Evolutionary conservation across 1,284 basidiomycete genomes (phyloP), one percentile per base, ranked within the genome.

Genomic region (Ustilago vetiveriae): DNA sequence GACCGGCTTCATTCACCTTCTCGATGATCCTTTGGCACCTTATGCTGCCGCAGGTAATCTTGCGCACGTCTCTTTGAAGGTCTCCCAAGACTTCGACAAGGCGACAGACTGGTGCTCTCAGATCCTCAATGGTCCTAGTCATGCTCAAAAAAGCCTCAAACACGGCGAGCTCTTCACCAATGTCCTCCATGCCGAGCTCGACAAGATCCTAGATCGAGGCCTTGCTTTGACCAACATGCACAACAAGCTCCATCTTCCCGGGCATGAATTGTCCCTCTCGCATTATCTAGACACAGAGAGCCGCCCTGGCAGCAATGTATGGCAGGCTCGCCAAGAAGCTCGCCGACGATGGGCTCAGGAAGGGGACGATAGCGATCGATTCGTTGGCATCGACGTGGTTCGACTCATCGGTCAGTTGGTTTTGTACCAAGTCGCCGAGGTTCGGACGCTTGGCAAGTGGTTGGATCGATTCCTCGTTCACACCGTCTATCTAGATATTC

Each of bases 401-500:
- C 37, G 58, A 22, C 59, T 63, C 21, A 27, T 72, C 16, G 69
- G 69, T 36, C 58, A 74, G 49, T 49, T 76, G 26, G 53, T 60
- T 9, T 45, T 63, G 9, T 46, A 58, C 27, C 42, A 50, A n/a
- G 45, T 65, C 24, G n/a, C 55, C 29, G 29, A 17, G n/a, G 19
- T 39, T 2, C 9, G 16, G 3, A 38, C 56, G 14, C 23, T 69
- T 4, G n/a, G 27, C 0, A 41, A 40, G 6, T 78, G 75, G 75
- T 50, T 78, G 16, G 51, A 70, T n/a, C 72, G 75, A 24, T 66
- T 76, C 17, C 59, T 78, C n/a, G 39, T 55, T 17, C 54, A 70
- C 35, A 78, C 75, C 1, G 69, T 68, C 19, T 55, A 57, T 46
- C 60, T 54, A 9, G 72, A 54, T 24, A 57, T 78, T 6, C 75